Evolutionary conservation across 1,284 basidiomycete genomes (phyloP).

Genomic region (Ganoderma meredithae): DNA sequence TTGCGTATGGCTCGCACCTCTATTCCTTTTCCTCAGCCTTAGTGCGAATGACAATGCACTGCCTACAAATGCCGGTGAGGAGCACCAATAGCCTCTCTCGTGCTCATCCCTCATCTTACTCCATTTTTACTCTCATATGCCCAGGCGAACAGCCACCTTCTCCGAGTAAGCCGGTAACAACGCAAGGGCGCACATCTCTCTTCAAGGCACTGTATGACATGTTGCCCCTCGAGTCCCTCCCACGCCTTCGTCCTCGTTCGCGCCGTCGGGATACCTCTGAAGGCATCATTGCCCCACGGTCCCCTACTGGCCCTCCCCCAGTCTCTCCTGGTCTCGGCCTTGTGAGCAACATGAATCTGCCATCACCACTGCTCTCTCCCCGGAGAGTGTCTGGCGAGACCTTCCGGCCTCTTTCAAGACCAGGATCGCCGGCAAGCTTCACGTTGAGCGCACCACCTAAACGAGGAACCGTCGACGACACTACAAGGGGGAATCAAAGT

Average conservation of each 20-base stretch:
- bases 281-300: constrained; percentile 45
- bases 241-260: constrained; percentile 38
- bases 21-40: constrained; percentile 92
- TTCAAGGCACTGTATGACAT: constrained; percentile 44
- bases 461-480: constrained; percentile 25
- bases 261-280: constrained; percentile 41
- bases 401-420: background rate
- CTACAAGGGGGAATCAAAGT: constrained; percentile 17
- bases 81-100: background rate
- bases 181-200: constrained; percentile 39
- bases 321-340: constrained; percentile 31
- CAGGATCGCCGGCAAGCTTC: background rate
- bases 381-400: background rate
- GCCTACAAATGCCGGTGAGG: constrained; percentile 55
- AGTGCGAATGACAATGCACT: constrained; percentile 96
- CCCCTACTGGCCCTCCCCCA: constrained; percentile 31
- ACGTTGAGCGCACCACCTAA: constrained; percentile 30
- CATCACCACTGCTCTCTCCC: background rate
- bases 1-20: constrained; percentile 91
- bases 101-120: constrained; percentile 3
- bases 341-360: background rate
- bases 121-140: constrained; percentile 12
- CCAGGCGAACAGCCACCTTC: constrained; percentile 35
- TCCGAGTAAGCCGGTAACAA: constrained; percentile 28
- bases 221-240: constrained; percentile 40